Conservation (phyloP, 371 early-diverging fungal species). For the Mortierella sp. region DNA sequence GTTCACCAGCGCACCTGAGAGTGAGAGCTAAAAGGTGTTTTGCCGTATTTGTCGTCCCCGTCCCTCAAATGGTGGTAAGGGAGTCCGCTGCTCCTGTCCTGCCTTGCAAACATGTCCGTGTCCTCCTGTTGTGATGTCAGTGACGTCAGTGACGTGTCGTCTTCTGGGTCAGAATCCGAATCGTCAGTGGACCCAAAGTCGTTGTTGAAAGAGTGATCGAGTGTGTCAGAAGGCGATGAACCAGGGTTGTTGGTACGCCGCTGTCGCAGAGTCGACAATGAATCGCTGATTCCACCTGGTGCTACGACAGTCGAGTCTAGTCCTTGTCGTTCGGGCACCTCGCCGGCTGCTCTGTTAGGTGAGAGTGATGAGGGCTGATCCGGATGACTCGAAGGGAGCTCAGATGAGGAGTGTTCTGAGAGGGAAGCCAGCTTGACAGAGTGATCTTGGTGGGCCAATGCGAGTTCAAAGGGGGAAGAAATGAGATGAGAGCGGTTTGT, state of each 20-base stretch:
- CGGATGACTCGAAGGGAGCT: slow-evolving; percentile 7
- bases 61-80: slow-evolving; percentile 6
- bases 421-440: slow-evolving; percentile 19
- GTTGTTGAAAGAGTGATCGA: not conserved
- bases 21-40: slow-evolving; percentile 10
- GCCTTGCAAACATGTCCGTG: slow-evolving; percentile 19
- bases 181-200: not conserved
- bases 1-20: slow-evolving; percentile 19
- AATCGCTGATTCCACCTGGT: not conserved
- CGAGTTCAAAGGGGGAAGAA: slow-evolving; percentile 2
- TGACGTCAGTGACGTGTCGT: not conserved
- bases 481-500: no score
- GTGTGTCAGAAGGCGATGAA: not conserved
- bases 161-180: not conserved
- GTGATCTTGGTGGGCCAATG: not conserved
- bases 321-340: not conserved
- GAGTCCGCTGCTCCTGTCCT: slow-evolving; percentile 10
- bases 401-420: slow-evolving; percentile 2
- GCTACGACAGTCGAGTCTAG: not conserved
- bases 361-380: not conserved
- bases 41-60: slow-evolving; percentile 49
- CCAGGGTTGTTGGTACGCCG: slow-evolving; percentile 4
- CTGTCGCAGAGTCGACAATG: slow-evolving; percentile 8
- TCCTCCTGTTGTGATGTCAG: slow-evolving; percentile 2
- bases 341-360: not conserved